Conservation (phyloP, 164 flowering plant genomes). For the Sedum album region DNA sequence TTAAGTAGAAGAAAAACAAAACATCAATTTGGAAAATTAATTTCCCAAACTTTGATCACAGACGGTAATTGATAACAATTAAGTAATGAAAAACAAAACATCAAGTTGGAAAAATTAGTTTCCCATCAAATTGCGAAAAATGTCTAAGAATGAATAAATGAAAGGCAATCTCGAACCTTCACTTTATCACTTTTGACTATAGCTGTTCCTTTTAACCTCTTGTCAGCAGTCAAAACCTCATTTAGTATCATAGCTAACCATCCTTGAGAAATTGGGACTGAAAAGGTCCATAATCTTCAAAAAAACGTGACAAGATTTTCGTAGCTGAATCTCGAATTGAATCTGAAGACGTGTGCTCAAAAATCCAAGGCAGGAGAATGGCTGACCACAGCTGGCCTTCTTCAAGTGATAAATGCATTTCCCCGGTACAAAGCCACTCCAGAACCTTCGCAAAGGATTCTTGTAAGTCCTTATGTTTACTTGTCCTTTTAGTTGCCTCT, state of each 20-base stretch:
- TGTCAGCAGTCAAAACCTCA: slow-evolving; percentile 45
- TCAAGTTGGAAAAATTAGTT: background rate
- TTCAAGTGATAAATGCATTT: slow-evolving; percentile 66
- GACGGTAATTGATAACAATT: background rate
- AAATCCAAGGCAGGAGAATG: slow-evolving; percentile 74
- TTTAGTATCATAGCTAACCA: slow-evolving; percentile 72
- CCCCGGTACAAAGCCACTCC: slow-evolving; percentile 55
- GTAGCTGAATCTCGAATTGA: slow-evolving; percentile 50
- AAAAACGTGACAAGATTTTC: slow-evolving; percentile 62
- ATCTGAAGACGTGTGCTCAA: slow-evolving; percentile 53
- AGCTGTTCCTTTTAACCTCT: slow-evolving; percentile 38
- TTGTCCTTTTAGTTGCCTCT: slow-evolving; percentile 51
- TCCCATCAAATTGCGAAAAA: background rate
- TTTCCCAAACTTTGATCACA: background rate
- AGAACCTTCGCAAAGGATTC: slow-evolving; percentile 74
- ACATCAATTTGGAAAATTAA: background rate
- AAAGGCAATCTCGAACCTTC: slow-evolving; percentile 39
- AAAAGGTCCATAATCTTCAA: slow-evolving; percentile 79
- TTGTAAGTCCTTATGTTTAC: slow-evolving; percentile 52
- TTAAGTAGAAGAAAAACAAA: no score
- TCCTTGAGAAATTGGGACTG: slow-evolving; percentile 80
- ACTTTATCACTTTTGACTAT: slow-evolving; percentile 53
- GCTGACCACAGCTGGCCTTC: slow-evolving; percentile 90
- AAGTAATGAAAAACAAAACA: background rate
- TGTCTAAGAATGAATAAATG: background rate